Base-by-base conservation (phyloP, 495 filamentous ascomycete species). In the Talaromyces borbonicus region DNA sequence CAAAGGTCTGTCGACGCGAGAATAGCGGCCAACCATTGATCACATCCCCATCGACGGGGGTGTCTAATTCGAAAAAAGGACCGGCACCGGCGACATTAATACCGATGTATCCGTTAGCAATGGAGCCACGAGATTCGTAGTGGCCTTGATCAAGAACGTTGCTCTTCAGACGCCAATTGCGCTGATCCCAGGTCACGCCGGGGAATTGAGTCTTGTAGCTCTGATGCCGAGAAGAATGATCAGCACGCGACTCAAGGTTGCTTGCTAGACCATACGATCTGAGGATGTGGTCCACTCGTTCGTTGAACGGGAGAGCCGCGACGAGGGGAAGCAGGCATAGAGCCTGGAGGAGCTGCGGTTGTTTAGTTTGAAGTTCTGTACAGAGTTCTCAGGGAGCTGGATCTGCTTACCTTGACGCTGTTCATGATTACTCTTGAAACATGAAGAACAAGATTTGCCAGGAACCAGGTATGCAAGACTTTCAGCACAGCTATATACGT, bases 1-100 rank as follows among this genome's bases (percentile, higher is more conserved):
- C 78, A 57, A 90, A 86, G 1, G 80, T 75, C 54, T 85, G 80
- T 11, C 85, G 68, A 6, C 69, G 56, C 36, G 79, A 67, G 61
- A 78, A 85, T 12, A 89, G 59, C 5, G 85, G 85, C 85, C 85
- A 90, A 5, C 84, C 85, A 52, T 77, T 83, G 56, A 81, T 79
- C 20, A 73, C 73, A 44, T 74, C 71, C 12, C 62, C 63, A 33
- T 69, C 59, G 3, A 63, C 60, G 0, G 65, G 66, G 4, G 61
- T 61, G 58, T 85, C 81, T 9, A 74, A 53, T 49, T 85, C 82
- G 55, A 84, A 85, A 62, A 87, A 85, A 0, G 83, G 83, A 1
- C 83, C 83, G 5, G 69, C 66, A 25, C 74, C 74, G 19, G 82
- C 78, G 8, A 85, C 78, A 52, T 69, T 74, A 39, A 76, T 74